Percentiles rank a stretch among this genome's conserved stretches.
These are phyloP conservation scores for Boechera retrofracta DNA, from an alignment of 345 rosid species.

Conservation along the genomic window DNA sequence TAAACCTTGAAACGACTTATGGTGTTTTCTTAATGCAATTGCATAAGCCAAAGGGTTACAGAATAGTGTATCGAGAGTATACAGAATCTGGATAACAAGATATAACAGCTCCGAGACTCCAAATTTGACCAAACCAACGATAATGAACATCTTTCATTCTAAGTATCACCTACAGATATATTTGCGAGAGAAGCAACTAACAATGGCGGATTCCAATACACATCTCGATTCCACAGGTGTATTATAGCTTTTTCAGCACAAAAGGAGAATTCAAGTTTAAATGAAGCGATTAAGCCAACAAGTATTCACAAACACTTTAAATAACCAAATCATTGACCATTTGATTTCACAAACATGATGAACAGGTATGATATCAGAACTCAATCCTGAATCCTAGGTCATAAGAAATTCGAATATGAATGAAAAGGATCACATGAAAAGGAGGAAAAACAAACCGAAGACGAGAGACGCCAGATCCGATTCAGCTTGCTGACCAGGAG, in stretches of 20 bases:
- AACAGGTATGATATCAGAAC: neutral
- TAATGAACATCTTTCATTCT: neutral
- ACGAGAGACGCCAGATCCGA: constrained; percentile 72
- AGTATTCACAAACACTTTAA: neutral
- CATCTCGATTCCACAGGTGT: constrained; percentile 9
- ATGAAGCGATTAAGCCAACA: neutral
- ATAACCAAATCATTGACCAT: neutral
- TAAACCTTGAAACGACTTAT: neutral
- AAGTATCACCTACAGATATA: neutral
- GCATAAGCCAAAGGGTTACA: neutral
- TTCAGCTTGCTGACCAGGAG: constrained; percentile 52
- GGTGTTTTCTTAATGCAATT: neutral
- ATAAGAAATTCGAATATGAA: neutral
- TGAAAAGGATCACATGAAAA: neutral
- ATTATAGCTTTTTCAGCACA: constrained; percentile 4
- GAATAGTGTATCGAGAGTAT: neutral
- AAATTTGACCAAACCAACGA: constrained; percentile 11
- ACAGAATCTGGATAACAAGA: neutral
- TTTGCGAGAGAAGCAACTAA: neutral
- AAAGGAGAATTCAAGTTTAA: neutral
- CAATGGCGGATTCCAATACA: constrained; percentile 7
- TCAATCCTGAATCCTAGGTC: constrained; percentile 12
- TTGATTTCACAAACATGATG: constrained; percentile 5
- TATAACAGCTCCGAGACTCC: neutral
- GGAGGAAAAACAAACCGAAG: constrained; percentile 54